Percentiles rank a stretch among this genome's conserved stretches.
Evolutionary conservation across 257 asterid species (phyloP).

Genomic region (Solanum tarapatanum): DNA sequence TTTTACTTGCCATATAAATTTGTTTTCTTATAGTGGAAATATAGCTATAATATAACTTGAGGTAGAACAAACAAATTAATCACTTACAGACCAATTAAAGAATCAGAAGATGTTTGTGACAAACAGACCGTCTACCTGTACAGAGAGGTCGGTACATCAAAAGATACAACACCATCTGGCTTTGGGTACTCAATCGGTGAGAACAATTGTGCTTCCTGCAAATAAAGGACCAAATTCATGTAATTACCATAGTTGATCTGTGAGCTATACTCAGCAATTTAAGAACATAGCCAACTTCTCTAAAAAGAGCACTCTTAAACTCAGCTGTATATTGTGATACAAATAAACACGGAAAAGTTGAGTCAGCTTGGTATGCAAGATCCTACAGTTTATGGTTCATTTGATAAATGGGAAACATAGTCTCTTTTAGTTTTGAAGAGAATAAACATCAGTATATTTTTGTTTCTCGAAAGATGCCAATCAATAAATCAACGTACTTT

Average conservation of each 20-base stretch:
- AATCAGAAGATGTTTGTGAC: background rate
- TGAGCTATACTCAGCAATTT: background rate
- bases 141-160: constrained; percentile 77
- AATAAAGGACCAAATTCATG: constrained; percentile 10
- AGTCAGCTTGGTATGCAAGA: background rate
- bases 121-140: constrained; percentile 50
- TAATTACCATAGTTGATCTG: background rate
- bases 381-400: background rate
- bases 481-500: background rate
- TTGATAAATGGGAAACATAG: background rate
- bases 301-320: background rate
- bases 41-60: background rate
- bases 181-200: constrained; percentile 68
- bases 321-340: background rate
- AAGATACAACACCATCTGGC: constrained; percentile 78
- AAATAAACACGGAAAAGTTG: background rate
- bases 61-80: background rate
- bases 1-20: background rate
- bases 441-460: background rate
- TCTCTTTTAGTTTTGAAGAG: background rate
- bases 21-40: background rate
- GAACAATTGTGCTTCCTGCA: constrained; percentile 62
- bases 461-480: background rate
- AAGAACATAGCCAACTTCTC: background rate
- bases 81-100: background rate